phyloP scores from a whole-genome alignment of 75 land plant genomes.

The Selaginella moellendorffii region DNA sequence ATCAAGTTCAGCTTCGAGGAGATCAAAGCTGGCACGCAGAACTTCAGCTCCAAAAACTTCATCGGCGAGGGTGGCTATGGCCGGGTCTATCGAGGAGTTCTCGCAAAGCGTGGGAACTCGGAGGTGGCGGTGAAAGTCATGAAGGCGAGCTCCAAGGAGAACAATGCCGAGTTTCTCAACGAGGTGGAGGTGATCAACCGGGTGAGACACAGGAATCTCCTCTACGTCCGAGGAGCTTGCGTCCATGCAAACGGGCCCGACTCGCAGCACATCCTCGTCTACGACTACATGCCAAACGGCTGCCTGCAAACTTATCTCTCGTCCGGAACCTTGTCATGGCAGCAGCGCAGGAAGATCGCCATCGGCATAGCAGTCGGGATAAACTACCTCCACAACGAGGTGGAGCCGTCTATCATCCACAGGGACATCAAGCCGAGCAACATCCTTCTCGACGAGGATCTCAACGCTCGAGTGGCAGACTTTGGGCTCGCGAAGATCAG shows the following conservation, averaged over 20 bases:
- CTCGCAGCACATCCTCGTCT: neutral
- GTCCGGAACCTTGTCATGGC: constrained; percentile 26
- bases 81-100: constrained; percentile 19
- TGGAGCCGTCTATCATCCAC: constrained; percentile 62
- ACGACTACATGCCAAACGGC: constrained; percentile 63
- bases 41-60: neutral
- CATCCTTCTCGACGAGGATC: constrained; percentile 50
- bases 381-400: constrained; percentile 55
- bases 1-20: neutral
- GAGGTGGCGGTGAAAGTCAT: constrained; percentile 21
- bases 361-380: constrained; percentile 47
- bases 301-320: constrained; percentile 60
- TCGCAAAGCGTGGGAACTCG: constrained; percentile 4
- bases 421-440: constrained; percentile 74
- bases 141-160: constrained; percentile 17
- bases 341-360: constrained; percentile 31
- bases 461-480: constrained; percentile 67
- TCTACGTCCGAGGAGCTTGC: neutral
- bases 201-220: constrained; percentile 28
- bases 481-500: constrained; percentile 58
- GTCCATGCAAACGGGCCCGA: neutral
- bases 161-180: constrained; percentile 24
- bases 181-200: constrained; percentile 30
- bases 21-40: neutral
- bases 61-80: constrained; percentile 42